Evolutionary conservation across 2,329 filamentous ascomycete genomes (phyloP).

Genomic region (Calonectria pteridis): DNA sequence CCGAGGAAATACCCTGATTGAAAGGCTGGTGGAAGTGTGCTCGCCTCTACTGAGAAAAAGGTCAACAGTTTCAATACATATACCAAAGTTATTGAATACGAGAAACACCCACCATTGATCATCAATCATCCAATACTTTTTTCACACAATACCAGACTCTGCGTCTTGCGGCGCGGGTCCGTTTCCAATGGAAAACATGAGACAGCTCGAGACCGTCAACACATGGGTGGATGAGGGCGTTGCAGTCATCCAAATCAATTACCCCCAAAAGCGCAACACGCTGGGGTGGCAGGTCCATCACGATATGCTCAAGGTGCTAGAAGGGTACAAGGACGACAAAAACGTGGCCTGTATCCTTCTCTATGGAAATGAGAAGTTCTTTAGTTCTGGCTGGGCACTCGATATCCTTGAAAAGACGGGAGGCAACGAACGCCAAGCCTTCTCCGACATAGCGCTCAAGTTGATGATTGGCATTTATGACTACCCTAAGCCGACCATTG

Average conservation of each 20-base stretch:
- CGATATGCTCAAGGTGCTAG: conserved; percentile 3
- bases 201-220: conserved; percentile 4
- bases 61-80: not conserved
- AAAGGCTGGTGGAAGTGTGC: too few relatives aligned
- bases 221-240: conserved; percentile 11
- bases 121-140: not conserved
- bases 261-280: conserved; percentile 11
- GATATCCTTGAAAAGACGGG: conserved; percentile 9
- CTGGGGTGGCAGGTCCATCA: conserved; percentile 12
- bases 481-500: conserved; percentile 10
- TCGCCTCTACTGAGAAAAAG: not conserved
- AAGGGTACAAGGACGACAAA: conserved; percentile 10
- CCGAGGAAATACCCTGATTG: not conserved
- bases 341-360: conserved; percentile 6
- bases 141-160: not conserved
- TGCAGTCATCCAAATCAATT: conserved; percentile 7
- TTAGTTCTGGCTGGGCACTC: conserved; percentile 11
- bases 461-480: conserved; percentile 10
- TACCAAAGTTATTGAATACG: not conserved
- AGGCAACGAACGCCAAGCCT: conserved; percentile 1
- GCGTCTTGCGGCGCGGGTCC: too few relatives aligned
- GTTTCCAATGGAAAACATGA: not conserved
- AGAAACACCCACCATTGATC: not conserved
- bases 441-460: conserved; percentile 12
- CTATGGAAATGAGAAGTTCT: conserved; percentile 10